phyloP scores from a whole-genome alignment of 805 yeast genomes.

The Cephaloascus albidus region DNA sequence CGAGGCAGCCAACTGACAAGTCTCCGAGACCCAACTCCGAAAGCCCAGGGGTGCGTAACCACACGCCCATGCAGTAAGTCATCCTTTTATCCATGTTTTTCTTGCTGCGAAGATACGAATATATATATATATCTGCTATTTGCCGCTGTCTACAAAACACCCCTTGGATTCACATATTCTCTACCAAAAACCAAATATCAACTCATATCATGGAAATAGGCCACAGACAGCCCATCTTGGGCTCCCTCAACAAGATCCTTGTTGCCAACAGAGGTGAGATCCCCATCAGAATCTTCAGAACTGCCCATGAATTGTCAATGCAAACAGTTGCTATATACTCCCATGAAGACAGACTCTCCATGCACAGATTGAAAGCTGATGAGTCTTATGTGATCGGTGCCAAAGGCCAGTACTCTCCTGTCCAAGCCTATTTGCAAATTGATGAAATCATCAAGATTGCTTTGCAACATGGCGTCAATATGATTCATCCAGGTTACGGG shows the following conservation, averaged over 20 bases:
- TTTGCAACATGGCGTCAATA: constrained; percentile 22
- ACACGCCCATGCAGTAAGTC: too few relatives aligned
- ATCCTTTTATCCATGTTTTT: too few relatives aligned
- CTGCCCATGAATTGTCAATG: constrained; percentile 97
- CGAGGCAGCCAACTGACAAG: too few relatives aligned
- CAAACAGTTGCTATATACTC: constrained; percentile 95
- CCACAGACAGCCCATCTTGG: constrained; percentile 30
- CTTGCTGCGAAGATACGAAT: too few relatives aligned
- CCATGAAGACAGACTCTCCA: constrained; percentile 88
- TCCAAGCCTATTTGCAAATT: constrained; percentile 89
- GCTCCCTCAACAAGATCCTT: constrained; percentile 48
- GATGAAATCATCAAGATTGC: constrained; percentile 92
- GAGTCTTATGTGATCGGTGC: constrained; percentile 89
- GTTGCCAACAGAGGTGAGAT: constrained; percentile 85
- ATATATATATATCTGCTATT: too few relatives aligned
- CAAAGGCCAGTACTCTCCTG: constrained; percentile 87
- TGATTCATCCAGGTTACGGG: constrained; percentile 37
- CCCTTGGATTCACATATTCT: too few relatives aligned
- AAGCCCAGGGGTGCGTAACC: too few relatives aligned
- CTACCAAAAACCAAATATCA: too few relatives aligned
- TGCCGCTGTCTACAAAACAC: too few relatives aligned
- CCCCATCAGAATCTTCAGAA: constrained; percentile 84
- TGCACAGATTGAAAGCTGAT: constrained; percentile 93
- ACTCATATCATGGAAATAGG: constrained; percentile 16
- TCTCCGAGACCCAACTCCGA: too few relatives aligned